Base-by-base conservation (phyloP, 1,284 basidiomycete species). In the Neonothopanus nambi region DNA sequence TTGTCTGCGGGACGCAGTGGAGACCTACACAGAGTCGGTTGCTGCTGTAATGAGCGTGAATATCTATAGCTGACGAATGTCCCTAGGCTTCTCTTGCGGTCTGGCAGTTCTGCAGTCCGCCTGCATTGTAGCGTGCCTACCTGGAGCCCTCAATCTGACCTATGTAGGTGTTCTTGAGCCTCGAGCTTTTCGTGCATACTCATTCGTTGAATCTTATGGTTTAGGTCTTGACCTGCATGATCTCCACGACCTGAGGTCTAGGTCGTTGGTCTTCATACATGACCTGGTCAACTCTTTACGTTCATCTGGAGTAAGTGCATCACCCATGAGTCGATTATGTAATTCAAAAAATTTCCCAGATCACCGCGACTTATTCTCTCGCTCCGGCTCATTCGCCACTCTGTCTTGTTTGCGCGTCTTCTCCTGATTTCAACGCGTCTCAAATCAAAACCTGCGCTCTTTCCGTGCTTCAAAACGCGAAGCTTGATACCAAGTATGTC, bases 41-140 rank as follows among this genome's bases (percentile, higher is more conserved):
- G n/a, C 17, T 3, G 26, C 15, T 58, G 43, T 41, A 44, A 45
- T 23, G 43, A 20, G 28, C 18, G 11, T 37, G 11, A 24, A 52
- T 42, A 30, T 21, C 37, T 23, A 17, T 24, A 21, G 47, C 47
- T 57, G 23, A 36, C 39, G 1, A 35, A 30, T 30, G 3, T 37
- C 18, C 41, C 4, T 44, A 77, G 71, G 50, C 60, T 69, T 49
- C 65, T 72, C 67, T 69, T 73, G 54, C 77, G 64, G 61, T 80
- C 68, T 48, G 74, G 69, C 61, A 72, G 61, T 66, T 70, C 65
- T 57, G 72, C 60, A 60, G 68, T 71, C 23, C 74, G 79, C 36
- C 71, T 88, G 36, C 75, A 82, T 55, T 87, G 85, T 68, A 80
- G 79, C 13, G 72, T 88, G 23, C 85, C 85, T 3, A 87, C 83